phyloP scores from a whole-genome alignment of 345 rosid species.

The Trapa incisa region DNA sequence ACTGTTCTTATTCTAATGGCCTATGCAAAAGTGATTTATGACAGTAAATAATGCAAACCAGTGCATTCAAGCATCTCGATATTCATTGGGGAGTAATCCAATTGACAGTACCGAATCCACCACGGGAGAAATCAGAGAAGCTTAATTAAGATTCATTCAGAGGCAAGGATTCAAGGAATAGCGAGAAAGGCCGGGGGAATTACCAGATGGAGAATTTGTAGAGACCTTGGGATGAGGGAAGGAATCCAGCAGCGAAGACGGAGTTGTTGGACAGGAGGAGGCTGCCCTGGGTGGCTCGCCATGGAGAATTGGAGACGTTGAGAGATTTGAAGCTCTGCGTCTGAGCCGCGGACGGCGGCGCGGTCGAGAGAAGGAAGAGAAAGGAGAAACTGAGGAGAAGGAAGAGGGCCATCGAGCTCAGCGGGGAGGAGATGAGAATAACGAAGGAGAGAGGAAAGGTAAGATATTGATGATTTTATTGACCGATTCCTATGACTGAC shows the following conservation, averaged over 20 bases:
- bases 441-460: no score
- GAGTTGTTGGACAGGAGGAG: slow-evolving; percentile 33
- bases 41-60: no score
- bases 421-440: no score
- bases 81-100: neutral
- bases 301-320: slow-evolving; percentile 27
- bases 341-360: slow-evolving; percentile 18
- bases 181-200: neutral
- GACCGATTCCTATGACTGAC: no score
- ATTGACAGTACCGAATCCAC: neutral
- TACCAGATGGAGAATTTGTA: slow-evolving; percentile 41
- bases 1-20: no score
- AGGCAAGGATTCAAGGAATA: neutral
- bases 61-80: no score
- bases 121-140: no score
- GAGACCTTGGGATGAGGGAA: slow-evolving; percentile 3
- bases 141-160: neutral
- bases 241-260: slow-evolving; percentile 50
- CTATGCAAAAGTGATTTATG: no score
- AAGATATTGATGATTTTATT: no score
- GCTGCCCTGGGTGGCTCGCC: slow-evolving; percentile 27
- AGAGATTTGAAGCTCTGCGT: slow-evolving; percentile 18
- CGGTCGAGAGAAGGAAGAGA: slow-evolving; percentile 7
- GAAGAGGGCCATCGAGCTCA: slow-evolving; percentile 14
- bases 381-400: slow-evolving; percentile 2